Base-by-base conservation (phyloP, 129 eudicot genomes). In the Saposhnikovia divaricata region DNA sequence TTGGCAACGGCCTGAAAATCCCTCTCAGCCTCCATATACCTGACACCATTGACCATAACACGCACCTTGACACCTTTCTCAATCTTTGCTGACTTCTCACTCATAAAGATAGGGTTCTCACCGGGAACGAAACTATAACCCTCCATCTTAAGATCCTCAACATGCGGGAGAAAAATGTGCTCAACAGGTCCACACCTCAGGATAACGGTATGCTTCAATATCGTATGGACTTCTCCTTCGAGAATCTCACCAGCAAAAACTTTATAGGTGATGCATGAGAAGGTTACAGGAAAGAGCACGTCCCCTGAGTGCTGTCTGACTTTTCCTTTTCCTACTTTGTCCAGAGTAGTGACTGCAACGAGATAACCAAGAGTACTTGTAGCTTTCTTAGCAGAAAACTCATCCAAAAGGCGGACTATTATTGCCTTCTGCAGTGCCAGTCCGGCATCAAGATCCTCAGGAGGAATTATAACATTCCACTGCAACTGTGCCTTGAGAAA, bases 391-490 rank as follows among this genome's bases (percentile, higher is more conserved):
- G 88, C 74, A 2, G 98, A 81, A 71, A 93, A 93, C 74, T 88
- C 93, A 34, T 88, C 90, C 79, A 93, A n/a, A 65, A 93, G 84
- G 57, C 90, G 91, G 27, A 87, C 77, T 39, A 89, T 79, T 11
- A 93, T 89, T 6, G 98, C 82, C 79, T 84, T 93, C 57, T 93
- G 96, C 53, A 93, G 84, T 85, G 91, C 82, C 76, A 93, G 66
- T 9, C 97, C 82, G 50, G 78, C 81, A 80, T 92, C 90, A 27
- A 89, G 86, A 73, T 75, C 83, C 53, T 87, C 92, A 15, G 96
- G 90, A 1, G 93, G 96, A 65, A 93, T 84, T 39, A 93, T 84
- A 45, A 93, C 98, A 51, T 93, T 93, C 96, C 98, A 93, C 5
- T 85, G 85, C 74, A 92, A 50, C 47, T 89, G 86, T 57, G 84